phyloP scores from a whole-genome alignment of 306 rosid genomes.

The Medicago arabica region DNA sequence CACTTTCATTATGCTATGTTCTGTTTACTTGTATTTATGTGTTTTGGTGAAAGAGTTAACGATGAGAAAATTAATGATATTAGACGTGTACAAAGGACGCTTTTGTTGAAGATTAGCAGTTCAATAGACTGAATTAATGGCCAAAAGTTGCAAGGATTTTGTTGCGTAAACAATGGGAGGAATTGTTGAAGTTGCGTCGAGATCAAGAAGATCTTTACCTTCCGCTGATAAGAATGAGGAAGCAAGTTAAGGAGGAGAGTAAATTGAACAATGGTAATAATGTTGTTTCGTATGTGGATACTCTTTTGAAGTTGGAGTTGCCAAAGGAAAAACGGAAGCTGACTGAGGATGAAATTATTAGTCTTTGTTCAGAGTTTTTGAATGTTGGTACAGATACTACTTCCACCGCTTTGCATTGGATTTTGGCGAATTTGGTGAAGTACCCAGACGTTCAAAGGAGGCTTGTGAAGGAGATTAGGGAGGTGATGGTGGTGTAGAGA shows the following conservation, averaged over 20 bases:
- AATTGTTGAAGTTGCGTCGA: neutral
- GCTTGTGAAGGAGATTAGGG: conserved; percentile 38
- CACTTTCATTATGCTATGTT: conserved; percentile 52
- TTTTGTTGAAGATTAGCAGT: neutral
- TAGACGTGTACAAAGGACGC: conserved; percentile 21
- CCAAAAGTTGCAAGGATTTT: conserved; percentile 5
- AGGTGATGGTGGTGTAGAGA: neutral
- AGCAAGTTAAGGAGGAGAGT: neutral
- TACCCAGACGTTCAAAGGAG: conserved; percentile 42
- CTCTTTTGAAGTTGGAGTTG: conserved; percentile 46
- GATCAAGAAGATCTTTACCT: neutral
- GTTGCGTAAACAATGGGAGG: conserved; percentile 25
- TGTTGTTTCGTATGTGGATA: conserved; percentile 43
- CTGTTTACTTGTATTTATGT: conserved; percentile 51
- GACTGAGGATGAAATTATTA: conserved; percentile 27
- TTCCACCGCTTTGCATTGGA: conserved; percentile 51
- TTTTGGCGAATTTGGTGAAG: conserved; percentile 59
- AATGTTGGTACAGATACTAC: conserved; percentile 49
- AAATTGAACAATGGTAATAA: neutral
- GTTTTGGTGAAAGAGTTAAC: conserved; percentile 44
- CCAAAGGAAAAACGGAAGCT: conserved; percentile 44
- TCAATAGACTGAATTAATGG: conserved; percentile 36
- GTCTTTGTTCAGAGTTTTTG: conserved; percentile 45
- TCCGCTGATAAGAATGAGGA: conserved; percentile 27
- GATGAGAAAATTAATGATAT: conserved; percentile 42